Conservation (phyloP, 2,329 filamentous ascomycete species). For the Coleophoma eucalyptorum region DNA sequence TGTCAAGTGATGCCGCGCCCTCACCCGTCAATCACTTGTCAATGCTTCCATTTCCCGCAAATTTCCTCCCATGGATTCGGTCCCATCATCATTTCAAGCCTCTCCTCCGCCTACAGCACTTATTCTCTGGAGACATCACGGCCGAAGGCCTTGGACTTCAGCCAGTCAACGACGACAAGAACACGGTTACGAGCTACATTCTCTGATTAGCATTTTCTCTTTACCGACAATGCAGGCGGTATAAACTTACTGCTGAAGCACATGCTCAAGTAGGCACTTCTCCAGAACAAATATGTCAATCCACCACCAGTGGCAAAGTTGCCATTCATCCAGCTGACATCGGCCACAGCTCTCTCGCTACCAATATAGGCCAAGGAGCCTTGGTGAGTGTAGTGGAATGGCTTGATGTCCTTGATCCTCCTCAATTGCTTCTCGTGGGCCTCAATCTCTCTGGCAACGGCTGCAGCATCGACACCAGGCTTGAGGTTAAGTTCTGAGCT, state of each 20-base stretch:
- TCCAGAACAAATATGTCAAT: conserved; percentile 97
- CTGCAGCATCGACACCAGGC: conserved; percentile 58
- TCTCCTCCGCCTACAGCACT: too few relatives aligned
- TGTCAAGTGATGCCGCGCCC: too few relatives aligned
- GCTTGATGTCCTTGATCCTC: conserved; percentile 89
- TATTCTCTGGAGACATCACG: conserved; percentile 89
- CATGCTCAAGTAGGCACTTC: conserved; percentile 97
- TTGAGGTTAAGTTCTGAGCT: conserved; percentile 57
- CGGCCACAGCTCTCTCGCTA: conserved; percentile 94
- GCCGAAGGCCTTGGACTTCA: conserved; percentile 95
- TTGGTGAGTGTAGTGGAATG: conserved; percentile 98
- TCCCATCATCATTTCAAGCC: too few relatives aligned
- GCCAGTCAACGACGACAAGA: conserved; percentile 89
- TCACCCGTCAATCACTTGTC: too few relatives aligned
- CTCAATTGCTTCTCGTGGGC: conserved; percentile 80
- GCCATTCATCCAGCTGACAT: conserved; percentile 95
- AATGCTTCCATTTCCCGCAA: too few relatives aligned
- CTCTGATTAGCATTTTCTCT: neutral
- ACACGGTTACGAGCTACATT: conserved; percentile 81
- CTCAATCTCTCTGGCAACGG: conserved; percentile 72
- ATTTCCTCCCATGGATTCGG: too few relatives aligned
- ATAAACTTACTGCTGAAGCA: conserved; percentile 92
- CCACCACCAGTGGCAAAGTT: conserved; percentile 92
- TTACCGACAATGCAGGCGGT: neutral
- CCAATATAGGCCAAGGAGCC: conserved; percentile 97